phyloP scores from a whole-genome alignment of 108 stramenopile species.

The Skeletonema costatum region DNA sequence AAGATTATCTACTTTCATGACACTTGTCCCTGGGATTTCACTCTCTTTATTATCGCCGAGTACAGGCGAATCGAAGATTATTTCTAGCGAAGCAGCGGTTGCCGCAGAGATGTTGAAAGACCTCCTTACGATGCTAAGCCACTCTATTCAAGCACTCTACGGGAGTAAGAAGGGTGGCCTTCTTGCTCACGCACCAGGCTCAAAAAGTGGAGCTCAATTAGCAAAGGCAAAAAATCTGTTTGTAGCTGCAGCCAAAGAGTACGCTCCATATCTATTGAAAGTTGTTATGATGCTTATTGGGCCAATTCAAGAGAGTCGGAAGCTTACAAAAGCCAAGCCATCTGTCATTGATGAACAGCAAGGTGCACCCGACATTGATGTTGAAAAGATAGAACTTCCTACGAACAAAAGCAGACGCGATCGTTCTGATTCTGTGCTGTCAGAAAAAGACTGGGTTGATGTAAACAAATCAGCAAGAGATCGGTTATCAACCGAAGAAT shows the following conservation, averaged over 20 bases:
- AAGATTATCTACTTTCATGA: conserved; percentile 74
- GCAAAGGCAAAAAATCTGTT: conserved; percentile 35
- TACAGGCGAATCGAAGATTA: conserved; percentile 8
- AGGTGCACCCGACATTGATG: neutral
- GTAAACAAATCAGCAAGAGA: conserved; percentile 23
- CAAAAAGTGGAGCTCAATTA: conserved; percentile 18
- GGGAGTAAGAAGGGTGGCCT: conserved; percentile 47
- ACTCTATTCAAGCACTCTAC: conserved; percentile 52
- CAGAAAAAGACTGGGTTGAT: conserved; percentile 54
- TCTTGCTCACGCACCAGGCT: conserved; percentile 21
- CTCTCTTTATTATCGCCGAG: conserved; percentile 57
- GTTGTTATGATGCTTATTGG: conserved; percentile 38
- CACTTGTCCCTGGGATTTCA: conserved; percentile 73
- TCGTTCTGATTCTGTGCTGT: conserved; percentile 27
- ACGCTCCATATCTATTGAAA: conserved; percentile 36
- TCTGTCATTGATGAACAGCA: neutral
- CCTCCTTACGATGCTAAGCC: conserved; percentile 39
- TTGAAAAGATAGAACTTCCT: neutral
- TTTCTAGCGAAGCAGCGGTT: conserved; percentile 24
- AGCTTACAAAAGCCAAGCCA: neutral
- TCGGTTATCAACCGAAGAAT: conserved; percentile 2
- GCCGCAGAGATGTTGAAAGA: conserved; percentile 35
- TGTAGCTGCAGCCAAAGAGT: conserved; percentile 45
- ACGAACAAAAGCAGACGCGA: neutral
- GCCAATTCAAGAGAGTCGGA: conserved; percentile 14